phyloP scores from a whole-genome alignment of 257 asterid genomes.

The Knoxia roxburghii region DNA sequence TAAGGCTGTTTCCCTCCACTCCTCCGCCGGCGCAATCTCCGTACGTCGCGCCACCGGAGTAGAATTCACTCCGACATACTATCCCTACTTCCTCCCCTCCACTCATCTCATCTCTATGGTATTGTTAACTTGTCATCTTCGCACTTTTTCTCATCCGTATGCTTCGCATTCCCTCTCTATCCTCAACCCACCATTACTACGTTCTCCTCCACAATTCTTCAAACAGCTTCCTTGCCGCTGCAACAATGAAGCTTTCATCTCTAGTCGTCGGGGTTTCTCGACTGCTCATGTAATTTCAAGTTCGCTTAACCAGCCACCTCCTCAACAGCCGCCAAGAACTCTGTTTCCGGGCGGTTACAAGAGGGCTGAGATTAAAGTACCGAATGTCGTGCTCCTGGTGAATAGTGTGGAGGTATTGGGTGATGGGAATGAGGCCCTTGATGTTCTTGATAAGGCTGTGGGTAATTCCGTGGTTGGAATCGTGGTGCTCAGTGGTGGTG shows the following conservation, averaged over 20 bases:
- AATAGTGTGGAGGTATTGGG: slow-evolving; percentile 48
- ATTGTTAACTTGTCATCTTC: slow-evolving; percentile 5
- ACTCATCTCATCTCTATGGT: slow-evolving; percentile 7
- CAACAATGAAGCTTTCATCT: slow-evolving; percentile 3
- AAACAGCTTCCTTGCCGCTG: neutral
- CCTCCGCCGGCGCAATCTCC: slow-evolving; percentile 11
- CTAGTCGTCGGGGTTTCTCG: slow-evolving; percentile 14
- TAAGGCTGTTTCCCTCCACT: slow-evolving; percentile 8
- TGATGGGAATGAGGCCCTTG: slow-evolving; percentile 38
- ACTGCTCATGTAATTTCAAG: slow-evolving; percentile 22
- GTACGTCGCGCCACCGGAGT: neutral
- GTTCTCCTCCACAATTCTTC: slow-evolving; percentile 9
- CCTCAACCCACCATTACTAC: neutral
- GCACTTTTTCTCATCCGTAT: neutral
- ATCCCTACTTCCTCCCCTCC: neutral
- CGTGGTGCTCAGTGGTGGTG: slow-evolving; percentile 66
- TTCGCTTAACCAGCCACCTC: slow-evolving; percentile 35
- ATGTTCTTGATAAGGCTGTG: slow-evolving; percentile 57
- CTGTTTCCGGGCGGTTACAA: slow-evolving; percentile 87
- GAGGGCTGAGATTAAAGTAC: slow-evolving; percentile 89
- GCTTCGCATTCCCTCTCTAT: neutral
- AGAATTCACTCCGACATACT: neutral
- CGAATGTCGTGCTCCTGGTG: slow-evolving; percentile 55
- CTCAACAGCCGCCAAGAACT: slow-evolving; percentile 50
- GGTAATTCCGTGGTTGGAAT: slow-evolving; percentile 64